Evolutionary conservation across 2,329 filamentous ascomycete genomes (phyloP), one percentile per base, ranked within the genome.

Genomic region (Biscogniauxia marginata): DNA sequence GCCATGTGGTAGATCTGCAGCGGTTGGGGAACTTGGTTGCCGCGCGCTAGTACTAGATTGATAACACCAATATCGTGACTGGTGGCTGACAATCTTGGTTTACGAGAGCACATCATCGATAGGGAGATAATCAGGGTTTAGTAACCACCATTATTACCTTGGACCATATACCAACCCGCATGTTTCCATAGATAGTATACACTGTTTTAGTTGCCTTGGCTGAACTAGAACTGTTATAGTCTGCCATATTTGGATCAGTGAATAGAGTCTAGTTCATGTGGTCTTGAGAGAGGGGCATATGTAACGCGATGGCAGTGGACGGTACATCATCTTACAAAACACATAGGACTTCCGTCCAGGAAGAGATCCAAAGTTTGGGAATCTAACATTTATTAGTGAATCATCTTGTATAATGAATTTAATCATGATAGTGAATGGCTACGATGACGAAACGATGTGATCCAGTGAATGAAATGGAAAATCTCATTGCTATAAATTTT

Each of bases 31-130:
- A 56, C 43, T 50, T 22, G 48, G 53, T 55, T 46, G 20, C 46
- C 23, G 47, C 11, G 48, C 55, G 52, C 47, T 61, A 63, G 53
- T 50, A 56, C 53, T 51, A 45, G 57, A 58, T 52, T 62, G 59
- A 65, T 65, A 63, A 59, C 58, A 56, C 54, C 49, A 52, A 39
- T 51, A 47, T 52, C 53, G 50, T 65, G 59, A 65, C 50, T 65
- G 63, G 63, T 53, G 23, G 58, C 59, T 60, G 62, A 61, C 63
- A 60, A 52, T 54, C 54, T n/a, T 65, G 63, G 62, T 60, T 61
- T 61, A 60, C 46, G 23, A 54, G 55, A 57, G 58, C 60, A 50
- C 57, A 50, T 57, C 51, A 20, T 46, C 47, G 46, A 53, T 43
- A 49, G 52, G 22, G 9, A 50, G 30, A n/a, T 16, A n/a, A 39